phyloP scores from a whole-genome alignment of 371 early-diverging fungal species.

The Mucor ambiguus region DNA sequence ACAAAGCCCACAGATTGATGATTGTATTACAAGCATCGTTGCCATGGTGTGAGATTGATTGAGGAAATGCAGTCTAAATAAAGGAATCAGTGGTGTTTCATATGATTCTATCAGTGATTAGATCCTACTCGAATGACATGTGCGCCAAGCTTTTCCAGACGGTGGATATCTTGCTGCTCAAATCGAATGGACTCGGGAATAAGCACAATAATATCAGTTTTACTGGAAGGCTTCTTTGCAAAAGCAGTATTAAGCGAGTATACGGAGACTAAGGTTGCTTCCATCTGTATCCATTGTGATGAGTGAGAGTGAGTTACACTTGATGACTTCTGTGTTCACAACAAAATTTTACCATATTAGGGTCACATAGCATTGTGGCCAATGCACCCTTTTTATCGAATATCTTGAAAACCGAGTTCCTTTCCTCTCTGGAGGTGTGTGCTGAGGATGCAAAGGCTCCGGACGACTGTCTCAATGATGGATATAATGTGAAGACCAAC shows the following conservation, averaged over 20 bases:
- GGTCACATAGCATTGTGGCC: conserved; percentile 26
- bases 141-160: conserved; percentile 16
- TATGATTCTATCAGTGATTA: not conserved
- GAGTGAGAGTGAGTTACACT: not conserved
- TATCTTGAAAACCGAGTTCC: not conserved
- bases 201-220: conserved; percentile 22
- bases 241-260: conserved; percentile 27
- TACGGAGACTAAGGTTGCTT: conserved; percentile 28
- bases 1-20: conserved; percentile 10
- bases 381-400: conserved; percentile 19
- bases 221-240: conserved; percentile 12
- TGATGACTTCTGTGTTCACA: not conserved
- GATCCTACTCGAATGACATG: conserved; percentile 17
- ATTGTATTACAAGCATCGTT: not conserved
- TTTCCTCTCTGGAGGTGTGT: not conserved
- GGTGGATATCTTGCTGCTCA: not conserved
- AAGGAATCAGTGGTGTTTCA: not conserved
- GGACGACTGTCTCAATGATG: conserved; percentile 5
- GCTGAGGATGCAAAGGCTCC: not conserved
- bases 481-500: conserved; percentile 19
- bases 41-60: not conserved
- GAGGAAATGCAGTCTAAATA: conserved; percentile 15
- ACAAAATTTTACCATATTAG: conserved; percentile 13
- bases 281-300: conserved; percentile 14
- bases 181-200: conserved; percentile 22